Evolutionary conservation across 1,284 basidiomycete species (phyloP), one percentile per base, ranked within the genome.

Genomic region (Pseudozyma tsukubaensis): DNA sequence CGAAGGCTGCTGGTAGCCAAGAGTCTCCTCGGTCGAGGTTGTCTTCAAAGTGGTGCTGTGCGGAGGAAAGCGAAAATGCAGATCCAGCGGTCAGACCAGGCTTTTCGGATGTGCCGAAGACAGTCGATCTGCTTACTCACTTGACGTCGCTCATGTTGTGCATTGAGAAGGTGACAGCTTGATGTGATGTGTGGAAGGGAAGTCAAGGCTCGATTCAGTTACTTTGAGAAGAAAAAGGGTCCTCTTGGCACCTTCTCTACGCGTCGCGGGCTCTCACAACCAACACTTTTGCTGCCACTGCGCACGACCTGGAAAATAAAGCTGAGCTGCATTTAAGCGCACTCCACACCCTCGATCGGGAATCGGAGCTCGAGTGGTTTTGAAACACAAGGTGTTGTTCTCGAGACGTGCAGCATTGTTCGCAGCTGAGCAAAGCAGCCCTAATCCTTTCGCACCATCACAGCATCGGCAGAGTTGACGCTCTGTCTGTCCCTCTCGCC

Each of bases 311-410:
- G 14, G 3, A 42, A 40, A 40, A 24, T 40, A 52, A 18, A 52
- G 50, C 50, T 52, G 12, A 32, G 40, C 39, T 42, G 21, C 50
- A 51, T 52, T 10, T 50, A 13, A 14, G 19, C 4, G n/a, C n/a
- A n/a, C n/a, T n/a, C n/a, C n/a, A n/a, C n/a, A n/a, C n/a, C n/a
- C n/a, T n/a, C n/a, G n/a, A 42, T 16, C 59, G 59, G 59, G 39
- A 54, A 44, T 61, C 61, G 61, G 61, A 63, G 53, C 37, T 57
- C 44, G 59, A 53, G 50, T 43, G 12, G 13, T 4, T 5, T 42
- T 40, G 49, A 19, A 12, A 51, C 16, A 19, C 12, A 21, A 40
- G 44, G 47, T 61, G 59, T 55, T 62, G 59, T 19, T 55, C 45
- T 62, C 52, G 21, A 32, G 18, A 47, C 2, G 9, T 36, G 7